phyloP scores from a whole-genome alignment of 352 stramenopile genomes.

The Phytophthora uliginosa region DNA sequence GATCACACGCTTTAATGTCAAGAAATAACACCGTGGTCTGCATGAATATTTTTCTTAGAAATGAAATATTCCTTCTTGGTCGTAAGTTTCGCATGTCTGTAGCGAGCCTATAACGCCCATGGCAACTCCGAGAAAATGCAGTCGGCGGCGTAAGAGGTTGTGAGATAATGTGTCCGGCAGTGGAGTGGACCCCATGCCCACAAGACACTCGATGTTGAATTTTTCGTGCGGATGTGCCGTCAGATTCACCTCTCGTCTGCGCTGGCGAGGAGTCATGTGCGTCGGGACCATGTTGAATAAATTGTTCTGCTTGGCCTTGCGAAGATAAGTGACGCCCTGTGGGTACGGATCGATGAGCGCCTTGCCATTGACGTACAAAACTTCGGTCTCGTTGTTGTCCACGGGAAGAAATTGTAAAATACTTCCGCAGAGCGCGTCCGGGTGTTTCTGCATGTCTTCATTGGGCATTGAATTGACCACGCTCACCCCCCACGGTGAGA shows the following conservation, averaged over 20 bases:
- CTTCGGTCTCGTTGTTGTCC: slow-evolving; percentile 21
- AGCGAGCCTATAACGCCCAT: slow-evolving; percentile 32
- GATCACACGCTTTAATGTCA: slow-evolving; percentile 37
- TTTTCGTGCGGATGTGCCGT: slow-evolving; percentile 13
- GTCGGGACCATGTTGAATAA: slow-evolving; percentile 57
- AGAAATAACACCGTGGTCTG: slow-evolving; percentile 73
- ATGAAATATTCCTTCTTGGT: neutral
- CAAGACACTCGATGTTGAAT: slow-evolving; percentile 54
- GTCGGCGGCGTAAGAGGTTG: slow-evolving; percentile 39
- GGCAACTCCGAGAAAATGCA: slow-evolving; percentile 43
- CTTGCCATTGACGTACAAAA: slow-evolving; percentile 42
- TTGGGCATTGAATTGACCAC: slow-evolving; percentile 43
- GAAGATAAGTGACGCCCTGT: slow-evolving; percentile 41
- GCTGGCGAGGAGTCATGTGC: slow-evolving; percentile 58
- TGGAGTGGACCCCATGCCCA: slow-evolving; percentile 49
- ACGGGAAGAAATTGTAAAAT: slow-evolving; percentile 49
- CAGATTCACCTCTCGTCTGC: slow-evolving; percentile 23
- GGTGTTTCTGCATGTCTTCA: slow-evolving; percentile 38
- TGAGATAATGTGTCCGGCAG: slow-evolving; percentile 37
- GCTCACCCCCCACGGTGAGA: slow-evolving; percentile 51
- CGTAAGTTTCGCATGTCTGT: slow-evolving; percentile 35
- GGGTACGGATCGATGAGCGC: slow-evolving; percentile 36
- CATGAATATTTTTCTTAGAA: slow-evolving; percentile 22
- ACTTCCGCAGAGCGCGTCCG: slow-evolving; percentile 46
- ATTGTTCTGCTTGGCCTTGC: slow-evolving; percentile 38